Base-by-base conservation (phyloP, 345 rosid species). In the Hibiscus trionum region DNA sequence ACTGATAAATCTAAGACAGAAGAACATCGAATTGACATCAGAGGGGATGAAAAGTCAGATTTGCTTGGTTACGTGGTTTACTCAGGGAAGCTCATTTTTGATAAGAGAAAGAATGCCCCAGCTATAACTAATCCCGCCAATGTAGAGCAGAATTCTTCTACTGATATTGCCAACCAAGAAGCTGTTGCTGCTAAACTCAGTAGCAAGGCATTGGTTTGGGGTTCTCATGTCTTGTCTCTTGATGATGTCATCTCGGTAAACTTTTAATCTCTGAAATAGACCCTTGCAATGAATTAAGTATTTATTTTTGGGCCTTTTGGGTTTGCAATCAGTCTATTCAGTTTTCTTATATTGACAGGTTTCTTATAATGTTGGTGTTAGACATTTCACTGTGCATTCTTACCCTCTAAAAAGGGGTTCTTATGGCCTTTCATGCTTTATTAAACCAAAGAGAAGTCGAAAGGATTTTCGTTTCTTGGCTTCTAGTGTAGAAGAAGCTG, bases 381-480 rank as follows among this genome's bases (percentile, higher is more conserved):
- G 93, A 75, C 93, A 90, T 81, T 95, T 95, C 78, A 92, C 98
- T 0, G 90, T 95, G 75, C 99, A 95, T 81, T 81, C 97, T 53
- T 95, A 90, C 79, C 99, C 98, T 0, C 9, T 86, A 15, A 86
- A 84, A 70, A 89, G 66, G 79, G 81, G 79, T 59, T 86, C 92
- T 59, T 91, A 84, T 81, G 90, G 87, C 79, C 78, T 93, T 59
- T 88, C 96, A 26, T 88, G 94, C 85, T 90, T 95, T 71, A 68
- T 86, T 52, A 92, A 90, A 76, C 93, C 89, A 11, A 84, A 82
- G 76, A 87, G 99, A 86, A 86, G 81, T 77, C 89, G 88, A 70
- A 89, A 86, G 75, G 97, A 95, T 80, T 88, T 88, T 75, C 89
- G 94, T 59, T 95, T 95, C 77, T 50, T 92, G 70, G 89, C 99